Conservation (phyloP, 805 yeast species). For the Metschnikowia reukaufii region DNA sequence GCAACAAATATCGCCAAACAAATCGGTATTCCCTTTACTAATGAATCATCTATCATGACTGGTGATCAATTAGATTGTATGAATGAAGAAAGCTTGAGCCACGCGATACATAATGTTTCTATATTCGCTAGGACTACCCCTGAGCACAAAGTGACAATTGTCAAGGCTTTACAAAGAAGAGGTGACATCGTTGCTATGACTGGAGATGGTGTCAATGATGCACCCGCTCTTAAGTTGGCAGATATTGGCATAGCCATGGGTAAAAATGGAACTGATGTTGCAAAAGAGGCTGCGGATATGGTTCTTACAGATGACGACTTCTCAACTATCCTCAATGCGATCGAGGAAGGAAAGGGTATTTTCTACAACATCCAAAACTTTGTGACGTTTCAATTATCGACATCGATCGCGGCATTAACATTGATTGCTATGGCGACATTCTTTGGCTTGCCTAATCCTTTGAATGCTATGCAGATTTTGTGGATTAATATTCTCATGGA, state of each 20-base stretch:
- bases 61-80: conserved; percentile 82
- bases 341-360: conserved; percentile 97
- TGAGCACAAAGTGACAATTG: conserved; percentile 87
- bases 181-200: conserved; percentile 98
- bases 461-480: conserved; percentile 96
- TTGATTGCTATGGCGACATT: conserved; percentile 85
- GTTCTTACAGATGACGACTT: conserved; percentile 96
- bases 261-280: conserved; percentile 94
- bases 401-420: conserved; percentile 92
- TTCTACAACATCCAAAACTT: conserved; percentile 94
- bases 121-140: conserved; percentile 96
- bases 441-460: conserved; percentile 86
- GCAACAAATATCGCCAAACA: conserved; percentile 83
- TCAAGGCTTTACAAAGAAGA: conserved; percentile 81
- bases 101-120: conserved; percentile 76
- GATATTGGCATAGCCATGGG: conserved; percentile 97
- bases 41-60: conserved; percentile 68
- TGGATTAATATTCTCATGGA: conserved; percentile 99
- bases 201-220: conserved; percentile 99
- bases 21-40: conserved; percentile 81
- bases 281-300: conserved; percentile 98
- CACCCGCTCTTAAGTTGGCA: conserved; percentile 95
- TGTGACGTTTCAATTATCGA: conserved; percentile 91
- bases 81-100: conserved; percentile 69
- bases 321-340: conserved; percentile 88